These are phyloP conservation scores for Cladorrhinum sp. DNA, from an alignment of 2,329 filamentous ascomycete genomes.

Conservation along the genomic window DNA sequence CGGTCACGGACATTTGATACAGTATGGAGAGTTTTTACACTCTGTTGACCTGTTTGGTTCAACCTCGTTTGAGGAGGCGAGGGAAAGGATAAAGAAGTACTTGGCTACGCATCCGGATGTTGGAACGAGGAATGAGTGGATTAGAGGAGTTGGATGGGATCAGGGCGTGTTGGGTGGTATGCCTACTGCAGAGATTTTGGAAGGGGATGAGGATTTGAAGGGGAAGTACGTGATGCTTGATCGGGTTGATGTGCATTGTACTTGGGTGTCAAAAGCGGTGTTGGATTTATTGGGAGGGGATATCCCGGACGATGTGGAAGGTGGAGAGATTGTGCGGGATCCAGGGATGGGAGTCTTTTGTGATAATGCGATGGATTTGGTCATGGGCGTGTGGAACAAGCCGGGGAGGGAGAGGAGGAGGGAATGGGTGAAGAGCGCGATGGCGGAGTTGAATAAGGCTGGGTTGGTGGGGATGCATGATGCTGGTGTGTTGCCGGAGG, in stretches of 20 bases:
- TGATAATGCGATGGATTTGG: constrained; percentile 67
- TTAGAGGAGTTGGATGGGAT: constrained; percentile 68
- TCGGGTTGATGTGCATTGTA: constrained; percentile 67
- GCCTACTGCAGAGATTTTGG: constrained; percentile 61
- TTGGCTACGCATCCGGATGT: constrained; percentile 46
- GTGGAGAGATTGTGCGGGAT: constrained; percentile 59
- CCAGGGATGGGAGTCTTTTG: constrained; percentile 68
- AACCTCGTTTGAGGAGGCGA: constrained; percentile 52
- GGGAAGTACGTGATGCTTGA: constrained; percentile 66
- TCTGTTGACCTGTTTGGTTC: constrained; percentile 63
- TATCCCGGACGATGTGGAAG: constrained; percentile 48
- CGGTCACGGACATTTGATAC: constrained; percentile 64
- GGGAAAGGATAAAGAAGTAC: constrained; percentile 50
- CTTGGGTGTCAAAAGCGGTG: constrained; percentile 65
- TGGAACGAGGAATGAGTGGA: constrained; percentile 57
- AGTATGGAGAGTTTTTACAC: constrained; percentile 64
- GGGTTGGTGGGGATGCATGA: constrained; percentile 69
- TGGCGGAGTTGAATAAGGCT: constrained; percentile 59
- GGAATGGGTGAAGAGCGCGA: constrained; percentile 56
- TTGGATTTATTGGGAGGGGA: constrained; percentile 55
- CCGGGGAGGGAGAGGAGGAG: constrained; percentile 52
- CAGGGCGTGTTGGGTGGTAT: constrained; percentile 62
- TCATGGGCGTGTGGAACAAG: constrained; percentile 55
- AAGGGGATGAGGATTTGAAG: constrained; percentile 48
- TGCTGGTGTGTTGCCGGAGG: constrained; percentile 57